Base-by-base conservation (phyloP, 129 eudicot species). In the Deinandra increscens region DNA sequence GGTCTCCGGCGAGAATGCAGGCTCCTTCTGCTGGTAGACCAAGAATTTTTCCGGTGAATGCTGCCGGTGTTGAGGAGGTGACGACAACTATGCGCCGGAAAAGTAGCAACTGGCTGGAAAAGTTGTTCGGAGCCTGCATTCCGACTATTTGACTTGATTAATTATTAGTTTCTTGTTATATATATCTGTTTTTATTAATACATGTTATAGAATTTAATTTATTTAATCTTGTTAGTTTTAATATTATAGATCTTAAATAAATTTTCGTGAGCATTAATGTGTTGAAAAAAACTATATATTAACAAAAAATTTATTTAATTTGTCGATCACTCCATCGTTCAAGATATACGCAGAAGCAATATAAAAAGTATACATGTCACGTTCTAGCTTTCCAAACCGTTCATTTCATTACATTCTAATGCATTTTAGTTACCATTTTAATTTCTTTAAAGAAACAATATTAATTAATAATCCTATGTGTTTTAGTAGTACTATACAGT, bases 21-120 rank as follows among this genome's bases (percentile, higher is more conserved):
- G 42, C 55, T 34, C 68, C 61, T 41, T 74, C 63, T 66, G 5
- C 5, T 64, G 39, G 18, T 64, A 39, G 18, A 18, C 33, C 56
- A 12, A 60, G 15, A 75, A 59, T 45, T 46, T 39, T 38, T 60
- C 75, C 61, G 50, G 48, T 66, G 46, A 36, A 19, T 20, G 78
- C 64, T 46, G 72, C 55, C 4, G 68, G 54, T 19, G 66, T 9
- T 5, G 60, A 69, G 49, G 51, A 33, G 74, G 62, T 11, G 54
- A 23, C n/a, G n/a, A n/a, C n/a, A n/a, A n/a, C 23, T 14, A 4
- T 31, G 12, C 46, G 53, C 75, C 66, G 55, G 74, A 80, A 38
- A 49, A 45, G 66, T 26, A 75, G 81, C 6, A 75, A 38, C 6
- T 72, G 81, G 70, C 38, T 64, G 38, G 74, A 64, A 51, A 80